A percentile compares a stretch with the other conserved stretches of the same genome.
Conservation (phyloP, 495 filamentous ascomycete genomes). For the Aspergillus nanangensis region DNA sequence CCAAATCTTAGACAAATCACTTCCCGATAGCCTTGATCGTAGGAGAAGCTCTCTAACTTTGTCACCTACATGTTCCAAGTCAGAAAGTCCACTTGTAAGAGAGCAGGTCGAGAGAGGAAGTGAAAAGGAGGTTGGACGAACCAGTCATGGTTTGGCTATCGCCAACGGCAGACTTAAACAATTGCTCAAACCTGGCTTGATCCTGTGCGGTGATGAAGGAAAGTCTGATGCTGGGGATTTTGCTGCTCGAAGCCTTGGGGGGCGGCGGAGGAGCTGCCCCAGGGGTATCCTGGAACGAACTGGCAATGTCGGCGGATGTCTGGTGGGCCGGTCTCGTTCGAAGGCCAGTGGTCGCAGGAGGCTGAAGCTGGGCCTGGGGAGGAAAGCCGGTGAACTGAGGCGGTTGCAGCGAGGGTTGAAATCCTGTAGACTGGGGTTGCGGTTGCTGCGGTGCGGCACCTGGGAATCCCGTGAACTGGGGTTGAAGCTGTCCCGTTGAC, state of each 20-base stretch:
- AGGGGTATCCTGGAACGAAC: conserved; percentile 62
- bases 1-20: conserved; percentile 85
- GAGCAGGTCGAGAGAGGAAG: not conserved
- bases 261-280: conserved; percentile 47
- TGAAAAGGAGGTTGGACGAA: conserved; percentile 14
- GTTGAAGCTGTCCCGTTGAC: conserved; percentile 54
- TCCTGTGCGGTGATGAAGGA: conserved; percentile 95
- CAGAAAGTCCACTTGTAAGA: conserved; percentile 15
- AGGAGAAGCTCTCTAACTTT: conserved; percentile 85
- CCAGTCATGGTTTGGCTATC: conserved; percentile 84
- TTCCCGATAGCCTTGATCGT: conserved; percentile 79
- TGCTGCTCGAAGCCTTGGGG: conserved; percentile 46
- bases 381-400: no score
- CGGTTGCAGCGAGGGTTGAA: conserved; percentile 21
- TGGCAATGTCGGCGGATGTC: conserved; percentile 80
- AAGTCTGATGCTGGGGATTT: conserved; percentile 91
- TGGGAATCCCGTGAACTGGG: conserved; percentile 54
- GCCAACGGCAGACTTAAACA: conserved; percentile 94
- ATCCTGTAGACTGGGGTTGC: conserved; percentile 39
- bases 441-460: conserved; percentile 42
- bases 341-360: conserved; percentile 36
- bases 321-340: conserved; percentile 42
- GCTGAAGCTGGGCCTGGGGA: conserved; percentile 46
- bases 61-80: conserved; percentile 47
- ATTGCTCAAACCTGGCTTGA: conserved; percentile 95